Percentiles rank a stretch among this genome's conserved stretches.
These are phyloP conservation scores for Penicillium sp. DNA, from an alignment of 2,329 filamentous ascomycete genomes.

Conservation along the genomic window DNA sequence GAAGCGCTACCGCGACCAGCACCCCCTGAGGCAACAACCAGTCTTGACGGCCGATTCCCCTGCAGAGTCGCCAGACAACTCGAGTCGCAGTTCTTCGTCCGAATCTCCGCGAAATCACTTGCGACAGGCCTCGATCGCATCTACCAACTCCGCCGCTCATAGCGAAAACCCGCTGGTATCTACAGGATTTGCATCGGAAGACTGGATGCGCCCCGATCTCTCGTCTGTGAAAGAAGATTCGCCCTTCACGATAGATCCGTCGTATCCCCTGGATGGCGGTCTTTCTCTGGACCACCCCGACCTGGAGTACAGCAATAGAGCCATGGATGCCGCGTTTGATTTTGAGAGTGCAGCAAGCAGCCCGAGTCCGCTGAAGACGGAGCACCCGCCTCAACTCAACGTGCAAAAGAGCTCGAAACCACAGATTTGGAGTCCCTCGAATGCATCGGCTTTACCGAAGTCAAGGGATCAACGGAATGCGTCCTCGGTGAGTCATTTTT, in stretches of 20 bases:
- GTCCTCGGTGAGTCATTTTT: conserved; percentile 32
- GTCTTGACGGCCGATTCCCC: conserved; percentile 41
- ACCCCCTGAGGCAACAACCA: conserved; percentile 36
- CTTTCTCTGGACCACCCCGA: conserved; percentile 37
- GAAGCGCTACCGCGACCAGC: conserved; percentile 34
- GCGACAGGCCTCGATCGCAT: conserved; percentile 44
- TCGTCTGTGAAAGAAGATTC: conserved; percentile 41
- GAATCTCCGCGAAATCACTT: conserved; percentile 45
- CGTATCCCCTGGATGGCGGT: conserved; percentile 36
- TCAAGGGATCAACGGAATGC: conserved; percentile 16
- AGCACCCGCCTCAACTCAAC: conserved; percentile 27
- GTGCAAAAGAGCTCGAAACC: conserved; percentile 26
- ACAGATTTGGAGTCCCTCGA: conserved; percentile 31
- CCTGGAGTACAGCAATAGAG: conserved; percentile 48
- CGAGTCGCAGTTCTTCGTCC: conserved; percentile 46
- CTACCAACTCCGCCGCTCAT: conserved; percentile 42
- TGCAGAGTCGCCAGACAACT: conserved; percentile 48
- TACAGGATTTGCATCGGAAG: conserved; percentile 37
- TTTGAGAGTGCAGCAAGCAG: conserved; percentile 52
- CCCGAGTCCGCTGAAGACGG: conserved; percentile 43
- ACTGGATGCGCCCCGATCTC: conserved; percentile 41
- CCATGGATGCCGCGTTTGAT: conserved; percentile 52
- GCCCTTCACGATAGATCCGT: conserved; percentile 43
- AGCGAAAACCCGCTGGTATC: conserved; percentile 39
- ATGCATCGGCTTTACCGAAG: conserved; percentile 14